phyloP scores from a whole-genome alignment of 2,329 filamentous ascomycete genomes.

The Diplodia corticola region DNA sequence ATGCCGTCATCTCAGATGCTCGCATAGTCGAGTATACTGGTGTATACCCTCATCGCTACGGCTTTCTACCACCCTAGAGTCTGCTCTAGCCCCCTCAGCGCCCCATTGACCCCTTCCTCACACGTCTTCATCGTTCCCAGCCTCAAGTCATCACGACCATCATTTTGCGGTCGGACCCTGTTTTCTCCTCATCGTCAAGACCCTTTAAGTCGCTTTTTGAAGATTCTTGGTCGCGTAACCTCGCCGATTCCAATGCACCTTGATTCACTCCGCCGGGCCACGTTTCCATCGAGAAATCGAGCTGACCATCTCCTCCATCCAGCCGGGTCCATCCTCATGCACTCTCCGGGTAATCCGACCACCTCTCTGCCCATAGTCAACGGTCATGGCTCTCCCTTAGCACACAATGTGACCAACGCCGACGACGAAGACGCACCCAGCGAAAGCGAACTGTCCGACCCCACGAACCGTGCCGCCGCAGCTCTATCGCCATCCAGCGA shows the following conservation, averaged over 20 bases:
- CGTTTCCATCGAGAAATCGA: constrained; percentile 36
- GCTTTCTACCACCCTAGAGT: constrained; percentile 26
- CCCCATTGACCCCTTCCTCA: constrained; percentile 30
- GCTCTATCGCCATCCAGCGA: constrained; percentile 43
- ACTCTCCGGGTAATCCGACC: constrained; percentile 62
- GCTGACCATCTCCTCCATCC: constrained; percentile 45
- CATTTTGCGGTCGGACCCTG: constrained; percentile 43
- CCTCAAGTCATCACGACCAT: constrained; percentile 32
- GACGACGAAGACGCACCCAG: constrained; percentile 56
- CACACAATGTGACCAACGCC: constrained; percentile 48
- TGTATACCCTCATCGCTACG: constrained; percentile 24
- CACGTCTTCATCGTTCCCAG: constrained; percentile 33
- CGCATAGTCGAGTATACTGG: constrained; percentile 1
- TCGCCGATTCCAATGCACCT: constrained; percentile 38
- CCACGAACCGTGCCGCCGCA: constrained; percentile 56
- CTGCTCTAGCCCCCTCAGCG: constrained; percentile 18
- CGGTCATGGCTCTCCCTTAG: constrained; percentile 62
- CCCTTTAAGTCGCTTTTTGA: constrained; percentile 35
- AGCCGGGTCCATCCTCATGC: constrained; percentile 65
- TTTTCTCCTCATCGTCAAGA: constrained; percentile 32
- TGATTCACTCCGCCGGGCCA: constrained; percentile 36
- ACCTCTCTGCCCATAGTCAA: constrained; percentile 66
- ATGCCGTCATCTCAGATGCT: constrained; percentile 33
- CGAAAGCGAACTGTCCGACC: constrained; percentile 77
- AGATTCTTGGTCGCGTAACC: constrained; percentile 47